These are phyloP conservation scores for Pestalotiopsis fici DNA, from an alignment of 2,329 filamentous ascomycete genomes.

Conservation along the genomic window DNA sequence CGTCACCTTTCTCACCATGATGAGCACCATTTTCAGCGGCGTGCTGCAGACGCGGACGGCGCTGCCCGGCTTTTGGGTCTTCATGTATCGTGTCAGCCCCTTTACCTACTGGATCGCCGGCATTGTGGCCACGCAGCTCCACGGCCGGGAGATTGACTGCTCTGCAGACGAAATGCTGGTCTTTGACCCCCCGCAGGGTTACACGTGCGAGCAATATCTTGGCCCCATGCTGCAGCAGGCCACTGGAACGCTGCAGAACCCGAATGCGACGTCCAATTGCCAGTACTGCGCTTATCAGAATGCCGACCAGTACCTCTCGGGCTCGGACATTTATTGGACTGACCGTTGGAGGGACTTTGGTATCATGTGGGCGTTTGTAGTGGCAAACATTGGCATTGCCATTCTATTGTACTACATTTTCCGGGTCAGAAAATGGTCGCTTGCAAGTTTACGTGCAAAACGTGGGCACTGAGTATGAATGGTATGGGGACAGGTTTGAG, in stretches of 20 bases:
- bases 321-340: conserved; percentile 51
- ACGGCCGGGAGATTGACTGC: conserved; percentile 67
- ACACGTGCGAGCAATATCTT: conserved; percentile 64
- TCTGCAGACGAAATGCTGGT: conserved; percentile 67
- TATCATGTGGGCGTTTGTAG: conserved; percentile 59
- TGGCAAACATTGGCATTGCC: conserved; percentile 57
- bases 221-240: conserved; percentile 42
- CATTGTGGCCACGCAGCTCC: conserved; percentile 70
- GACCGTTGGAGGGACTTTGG: conserved; percentile 72
- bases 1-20: conserved; percentile 62
- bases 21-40: conserved; percentile 61
- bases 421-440: conserved; percentile 30
- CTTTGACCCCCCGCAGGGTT: conserved; percentile 62
- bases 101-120: conserved; percentile 80
- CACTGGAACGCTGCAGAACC: conserved; percentile 55
- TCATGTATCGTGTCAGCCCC: conserved; percentile 81
- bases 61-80: conserved; percentile 78
- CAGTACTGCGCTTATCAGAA: conserved; percentile 52
- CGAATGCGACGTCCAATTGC: conserved; percentile 50
- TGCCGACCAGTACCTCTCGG: conserved; percentile 54
- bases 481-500: background rate
- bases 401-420: conserved; percentile 58
- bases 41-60: conserved; percentile 40
- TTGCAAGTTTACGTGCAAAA: background rate
- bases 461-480: background rate